Evolutionary conservation across 345 rosid species (phyloP).

Genomic region (Hibiscus mutabilis): DNA sequence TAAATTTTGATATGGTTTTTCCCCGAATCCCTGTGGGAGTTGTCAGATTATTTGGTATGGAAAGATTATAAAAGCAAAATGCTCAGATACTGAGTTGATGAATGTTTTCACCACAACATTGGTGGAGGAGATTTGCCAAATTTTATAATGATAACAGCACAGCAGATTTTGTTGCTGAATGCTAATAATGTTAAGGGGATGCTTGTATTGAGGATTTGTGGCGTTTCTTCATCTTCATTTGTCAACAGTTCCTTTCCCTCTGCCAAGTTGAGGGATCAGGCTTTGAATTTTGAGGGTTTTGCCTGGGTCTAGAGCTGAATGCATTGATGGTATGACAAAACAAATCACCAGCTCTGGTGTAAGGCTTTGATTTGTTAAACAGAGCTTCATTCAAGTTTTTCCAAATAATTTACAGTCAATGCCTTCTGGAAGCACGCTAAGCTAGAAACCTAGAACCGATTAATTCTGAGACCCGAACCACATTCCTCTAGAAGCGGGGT

Average conservation of each 20-base stretch:
- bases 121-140: slow-evolving; percentile 24
- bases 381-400: too few species aligned
- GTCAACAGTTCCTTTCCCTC: neutral
- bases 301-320: too few species aligned
- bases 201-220: neutral
- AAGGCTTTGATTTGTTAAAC: too few species aligned
- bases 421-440: too few species aligned
- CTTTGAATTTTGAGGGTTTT: too few species aligned
- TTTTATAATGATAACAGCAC: neutral
- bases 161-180: slow-evolving; percentile 5
- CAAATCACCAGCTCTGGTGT: too few species aligned
- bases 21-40: slow-evolving; percentile 6
- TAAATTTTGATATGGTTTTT: slow-evolving; percentile 16
- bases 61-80: neutral
- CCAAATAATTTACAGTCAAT: too few species aligned
- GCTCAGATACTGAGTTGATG: neutral
- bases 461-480: too few species aligned
- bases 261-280: neutral
- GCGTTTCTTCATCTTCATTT: neutral
- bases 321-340: too few species aligned
- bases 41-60: slow-evolving; percentile 6
- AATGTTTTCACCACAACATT: neutral
- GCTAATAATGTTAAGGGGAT: neutral
- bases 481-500: too few species aligned
- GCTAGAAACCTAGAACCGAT: too few species aligned